Conservation (phyloP, 345 rosid species). For the Eucalyptus camaldulensis region DNA sequence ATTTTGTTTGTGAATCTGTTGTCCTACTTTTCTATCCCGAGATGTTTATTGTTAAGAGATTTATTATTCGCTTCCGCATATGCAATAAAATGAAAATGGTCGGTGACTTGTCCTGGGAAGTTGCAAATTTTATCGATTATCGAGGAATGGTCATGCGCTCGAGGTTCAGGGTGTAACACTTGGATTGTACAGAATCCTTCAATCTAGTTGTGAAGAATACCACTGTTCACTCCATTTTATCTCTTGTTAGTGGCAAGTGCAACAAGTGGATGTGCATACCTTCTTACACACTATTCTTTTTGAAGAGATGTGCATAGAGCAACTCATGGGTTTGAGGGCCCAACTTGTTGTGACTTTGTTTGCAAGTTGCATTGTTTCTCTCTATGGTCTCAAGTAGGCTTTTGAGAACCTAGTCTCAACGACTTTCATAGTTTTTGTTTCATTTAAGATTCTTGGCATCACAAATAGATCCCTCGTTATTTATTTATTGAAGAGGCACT, state of each 20-base stretch:
- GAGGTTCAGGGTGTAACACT: too few relatives aligned
- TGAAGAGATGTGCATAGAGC: background rate
- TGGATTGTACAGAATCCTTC: too few relatives aligned
- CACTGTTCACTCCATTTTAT: background rate
- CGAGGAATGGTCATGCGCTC: rapidly evolving
- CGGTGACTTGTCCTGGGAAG: too few relatives aligned
- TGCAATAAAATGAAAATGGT: too few relatives aligned
- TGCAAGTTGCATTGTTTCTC: background rate
- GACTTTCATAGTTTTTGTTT: background rate
- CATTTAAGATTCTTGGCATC: background rate
- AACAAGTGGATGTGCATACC: background rate
- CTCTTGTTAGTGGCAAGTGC: background rate
- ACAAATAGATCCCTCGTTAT: background rate
- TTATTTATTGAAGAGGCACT: background rate
- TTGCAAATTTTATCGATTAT: too few relatives aligned
- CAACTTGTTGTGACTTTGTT: too few relatives aligned
- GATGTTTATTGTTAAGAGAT: too few relatives aligned
- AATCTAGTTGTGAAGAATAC: too few relatives aligned
- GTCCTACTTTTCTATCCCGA: rapidly evolving
- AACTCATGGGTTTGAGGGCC: background rate
- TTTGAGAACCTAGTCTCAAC: background rate
- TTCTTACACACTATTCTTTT: background rate
- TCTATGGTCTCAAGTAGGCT: background rate
- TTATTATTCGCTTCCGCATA: too few relatives aligned
- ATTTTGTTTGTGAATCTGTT: too few relatives aligned